Base-by-base conservation (phyloP, 148 eudicot species). In the Fagopyrum tataricum region DNA sequence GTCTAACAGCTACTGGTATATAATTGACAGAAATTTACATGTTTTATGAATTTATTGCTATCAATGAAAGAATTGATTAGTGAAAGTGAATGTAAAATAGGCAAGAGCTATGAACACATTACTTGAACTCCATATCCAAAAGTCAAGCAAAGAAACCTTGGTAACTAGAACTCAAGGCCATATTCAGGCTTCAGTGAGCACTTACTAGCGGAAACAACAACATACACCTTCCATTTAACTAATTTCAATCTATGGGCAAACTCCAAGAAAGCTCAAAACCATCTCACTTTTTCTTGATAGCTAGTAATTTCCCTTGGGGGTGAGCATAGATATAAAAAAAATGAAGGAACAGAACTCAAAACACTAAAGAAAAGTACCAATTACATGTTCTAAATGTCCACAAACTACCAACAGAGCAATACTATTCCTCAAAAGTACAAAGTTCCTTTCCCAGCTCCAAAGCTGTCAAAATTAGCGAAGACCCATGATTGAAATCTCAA, bases 1-100 rank as follows among this genome's bases (percentile, higher is more conserved):
- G 82, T 59, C 75, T 85, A 77, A 31, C 76, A 75, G 72, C 72
- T 58, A 31, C 39, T 51, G 49, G 72, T 42, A 21, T 51, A 69
- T 43, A 68, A 71, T 14, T 49, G 80, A 58, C 6, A 37, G 26
- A 75, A 76, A 72, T 77, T 85, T 76, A 87, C 92, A 91, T 86
- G 72, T 78, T 80, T n/a, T 73, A 69, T 71, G 61, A 77, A 77
- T 62, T 76, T 47, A 70, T 41, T 77, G 78, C 13, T 77, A 86
- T 71, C 80, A 84, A 85, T 81, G 82, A 85, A 87, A 85, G 85
- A 93, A 89, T 87, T 71, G 70, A 71, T 80, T 21, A 76, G 87
- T 46, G 39, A 75, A 77, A 64, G 43, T 64, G 79, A 80, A 78
- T 79, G 82, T 40, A 64, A 77, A 78, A 74, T 26, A 75, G 70